Evolutionary conservation across 208 protist species (phyloP).

Genomic region (Acanthamoeba healyi): DNA sequence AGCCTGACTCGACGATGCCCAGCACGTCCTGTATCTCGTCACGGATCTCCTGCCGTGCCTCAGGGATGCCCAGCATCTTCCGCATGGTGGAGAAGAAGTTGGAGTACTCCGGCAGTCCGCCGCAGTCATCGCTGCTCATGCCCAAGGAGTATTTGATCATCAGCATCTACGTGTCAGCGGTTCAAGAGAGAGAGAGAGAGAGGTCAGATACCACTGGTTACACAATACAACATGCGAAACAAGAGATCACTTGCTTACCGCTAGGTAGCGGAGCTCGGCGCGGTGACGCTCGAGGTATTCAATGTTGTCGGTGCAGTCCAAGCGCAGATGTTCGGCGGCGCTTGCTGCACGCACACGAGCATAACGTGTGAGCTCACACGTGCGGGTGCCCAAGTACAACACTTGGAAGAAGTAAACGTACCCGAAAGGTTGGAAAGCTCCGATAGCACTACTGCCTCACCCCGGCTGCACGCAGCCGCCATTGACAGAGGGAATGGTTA

Average conservation of each 20-base stretch:
- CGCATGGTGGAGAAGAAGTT: conserved; percentile 48
- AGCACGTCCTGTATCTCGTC: conserved; percentile 47
- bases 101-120: conserved; percentile 37
- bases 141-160: conserved; percentile 37
- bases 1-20: conserved; percentile 60
- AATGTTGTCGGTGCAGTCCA: conserved; percentile 21
- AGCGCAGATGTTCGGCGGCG: background rate
- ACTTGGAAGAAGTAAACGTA: background rate
- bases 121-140: conserved; percentile 65
- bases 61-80: conserved; percentile 39
- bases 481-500: too few species aligned
- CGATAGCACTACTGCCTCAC: background rate
- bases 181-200: background rate
- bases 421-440: conserved; percentile 44
- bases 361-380: background rate
- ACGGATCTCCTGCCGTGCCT: background rate
- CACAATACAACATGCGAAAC: too few species aligned
- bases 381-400: too few species aligned
- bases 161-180: too few species aligned
- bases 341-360: background rate
- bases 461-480: background rate
- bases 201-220: too few species aligned
- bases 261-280: background rate
- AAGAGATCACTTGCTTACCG: too few species aligned
- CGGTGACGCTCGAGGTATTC: conserved; percentile 23